phyloP scores from a whole-genome alignment of 495 filamentous ascomycete species.

The Xylaria scruposa region DNA sequence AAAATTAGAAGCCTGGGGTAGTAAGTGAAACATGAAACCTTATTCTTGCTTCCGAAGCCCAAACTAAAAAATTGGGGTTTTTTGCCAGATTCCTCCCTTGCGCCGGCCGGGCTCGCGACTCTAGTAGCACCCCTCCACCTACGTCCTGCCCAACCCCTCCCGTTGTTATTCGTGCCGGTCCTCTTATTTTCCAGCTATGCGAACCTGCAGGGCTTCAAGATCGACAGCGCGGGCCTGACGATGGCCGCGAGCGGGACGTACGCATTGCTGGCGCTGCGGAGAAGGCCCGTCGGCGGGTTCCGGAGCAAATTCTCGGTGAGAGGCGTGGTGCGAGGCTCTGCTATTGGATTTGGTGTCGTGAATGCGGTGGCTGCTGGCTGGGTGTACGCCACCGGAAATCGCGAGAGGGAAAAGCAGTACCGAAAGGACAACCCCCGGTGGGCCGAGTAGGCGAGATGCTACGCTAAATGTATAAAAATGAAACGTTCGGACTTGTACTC shows the following conservation, averaged over 20 bases:
- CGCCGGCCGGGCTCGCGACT: constrained; percentile 78
- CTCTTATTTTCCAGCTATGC: constrained; percentile 89
- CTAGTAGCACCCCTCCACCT: constrained; percentile 78
- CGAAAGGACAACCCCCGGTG: constrained; percentile 54
- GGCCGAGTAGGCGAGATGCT: constrained; percentile 37
- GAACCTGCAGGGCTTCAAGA: constrained; percentile 77
- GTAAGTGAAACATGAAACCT: constrained; percentile 55
- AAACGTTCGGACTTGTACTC: background rate
- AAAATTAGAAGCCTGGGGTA: constrained; percentile 70
- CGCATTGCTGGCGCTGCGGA: constrained; percentile 73
- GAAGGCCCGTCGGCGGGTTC: constrained; percentile 60
- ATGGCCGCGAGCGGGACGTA: constrained; percentile 90
- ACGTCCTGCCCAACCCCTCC: constrained; percentile 75
- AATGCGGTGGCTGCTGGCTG: constrained; percentile 76
- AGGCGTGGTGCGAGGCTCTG: constrained; percentile 72
- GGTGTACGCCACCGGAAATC: constrained; percentile 71
- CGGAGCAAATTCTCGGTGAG: constrained; percentile 67
- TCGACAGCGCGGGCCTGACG: constrained; percentile 81
- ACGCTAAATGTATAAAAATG: constrained; percentile 8
- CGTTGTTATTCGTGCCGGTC: constrained; percentile 81
- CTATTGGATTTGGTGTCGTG: constrained; percentile 70
- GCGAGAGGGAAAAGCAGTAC: constrained; percentile 55
- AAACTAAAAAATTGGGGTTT: no score
- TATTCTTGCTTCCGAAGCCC: background rate
- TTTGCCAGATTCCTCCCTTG: constrained; percentile 74